Base-by-base conservation (phyloP, 2,329 filamentous ascomycete genomes). In the Triangularia setosa region DNA sequence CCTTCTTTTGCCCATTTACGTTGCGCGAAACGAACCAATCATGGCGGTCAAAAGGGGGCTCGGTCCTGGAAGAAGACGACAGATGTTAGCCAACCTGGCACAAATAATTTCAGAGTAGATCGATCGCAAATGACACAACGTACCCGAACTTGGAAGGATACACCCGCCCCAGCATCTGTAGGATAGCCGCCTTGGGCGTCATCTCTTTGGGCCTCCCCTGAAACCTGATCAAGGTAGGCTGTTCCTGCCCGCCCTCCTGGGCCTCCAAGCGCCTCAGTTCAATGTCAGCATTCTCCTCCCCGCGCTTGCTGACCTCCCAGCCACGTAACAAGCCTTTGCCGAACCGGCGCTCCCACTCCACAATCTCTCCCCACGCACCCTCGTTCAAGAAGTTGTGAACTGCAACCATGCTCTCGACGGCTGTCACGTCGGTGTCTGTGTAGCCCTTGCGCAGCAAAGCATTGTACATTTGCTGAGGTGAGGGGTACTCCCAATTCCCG, bases 381-480 rank as follows among this genome's bases (percentile, higher is more conserved):
- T 99, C 95, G 76, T 99, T 99, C 65, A 99, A 78, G 73, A 97
- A 98, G 78, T 99, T 99, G 82, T 99, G 95, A 11, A 98, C 92
- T 0, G 92, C 90, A 5, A 99, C 95, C 95, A 99, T 99, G 73
- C 90, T 89, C 78, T 97, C 93, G 14, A 99, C 93, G 3, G 93
- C 93, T 21, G 94, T 95, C 62, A 92, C 86, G 63, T 96, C 93
- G 0, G 95, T 98, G 75, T 98, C 93, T 0, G 90, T 93, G 78
- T 97, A 95, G 64, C 95, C 95, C 79, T 99, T 99, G 68, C 95
- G 90, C 67, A 98, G 81, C 79, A 99, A 90, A 7, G 95, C 95
- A 74, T 99, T 98, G 83, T 98, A 99, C 95, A 99, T 99, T 78
- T 99, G 95, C 80, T 99, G 95, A 0, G 95, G 94, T 0, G 93